Conservation (phyloP, 163 green algal genomes). For the Chlorella variabilis region DNA sequence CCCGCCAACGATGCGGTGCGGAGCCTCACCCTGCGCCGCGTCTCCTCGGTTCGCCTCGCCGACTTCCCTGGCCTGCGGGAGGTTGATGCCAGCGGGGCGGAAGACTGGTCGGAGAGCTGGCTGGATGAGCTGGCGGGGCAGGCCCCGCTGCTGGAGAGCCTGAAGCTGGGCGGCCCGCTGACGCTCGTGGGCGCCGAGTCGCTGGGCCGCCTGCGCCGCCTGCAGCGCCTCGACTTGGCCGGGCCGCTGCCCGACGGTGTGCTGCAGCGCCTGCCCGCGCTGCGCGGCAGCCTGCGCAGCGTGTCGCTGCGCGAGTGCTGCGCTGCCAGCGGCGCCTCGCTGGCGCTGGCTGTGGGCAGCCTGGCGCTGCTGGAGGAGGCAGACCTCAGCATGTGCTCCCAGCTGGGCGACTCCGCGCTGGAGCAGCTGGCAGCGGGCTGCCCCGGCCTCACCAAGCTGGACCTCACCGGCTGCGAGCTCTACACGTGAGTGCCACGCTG, state of each 20-base stretch:
- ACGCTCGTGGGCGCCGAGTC: constrained; percentile 8
- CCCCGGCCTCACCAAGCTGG: not conserved
- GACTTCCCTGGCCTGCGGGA: not conserved
- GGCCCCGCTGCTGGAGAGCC: not conserved
- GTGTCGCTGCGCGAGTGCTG: constrained; percentile 28
- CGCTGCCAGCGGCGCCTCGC: not conserved
- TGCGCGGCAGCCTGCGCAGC: not conserved
- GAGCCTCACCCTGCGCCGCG: not conserved
- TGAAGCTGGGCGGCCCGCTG: constrained; percentile 9
- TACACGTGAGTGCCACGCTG: constrained; percentile 23
- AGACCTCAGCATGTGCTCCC: constrained; percentile 16
- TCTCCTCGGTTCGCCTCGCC: not conserved
- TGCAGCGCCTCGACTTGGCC: not conserved
- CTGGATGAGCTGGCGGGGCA: not conserved
- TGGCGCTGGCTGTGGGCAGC: not conserved
- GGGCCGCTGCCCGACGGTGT: not conserved
- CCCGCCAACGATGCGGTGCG: constrained; percentile 3
- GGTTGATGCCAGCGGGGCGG: not conserved
- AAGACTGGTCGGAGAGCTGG: constrained; percentile 21
- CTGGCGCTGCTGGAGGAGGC: not conserved
- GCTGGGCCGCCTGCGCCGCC: constrained; percentile 2
- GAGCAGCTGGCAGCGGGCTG: not conserved
- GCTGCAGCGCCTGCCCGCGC: not conserved
- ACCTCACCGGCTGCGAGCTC: constrained; percentile 37
- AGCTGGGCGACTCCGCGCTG: constrained; percentile 18